Conservation (phyloP, 83 land plant species). For the Isoetes engelmannii region DNA sequence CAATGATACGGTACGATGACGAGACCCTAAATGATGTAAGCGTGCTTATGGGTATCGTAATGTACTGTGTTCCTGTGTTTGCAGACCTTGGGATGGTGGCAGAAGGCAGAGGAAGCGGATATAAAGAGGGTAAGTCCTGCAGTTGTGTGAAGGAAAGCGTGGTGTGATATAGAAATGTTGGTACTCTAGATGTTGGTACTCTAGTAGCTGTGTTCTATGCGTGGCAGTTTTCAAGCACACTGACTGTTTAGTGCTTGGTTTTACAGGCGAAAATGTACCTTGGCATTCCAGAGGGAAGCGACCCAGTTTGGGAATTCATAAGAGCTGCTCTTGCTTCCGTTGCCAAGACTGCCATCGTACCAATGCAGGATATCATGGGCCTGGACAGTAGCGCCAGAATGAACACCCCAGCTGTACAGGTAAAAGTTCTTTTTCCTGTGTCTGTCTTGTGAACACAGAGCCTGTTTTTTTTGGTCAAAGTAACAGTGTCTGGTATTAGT, state of each 20-base stretch:
- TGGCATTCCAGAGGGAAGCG: conserved; percentile 34
- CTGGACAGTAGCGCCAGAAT: conserved; percentile 80
- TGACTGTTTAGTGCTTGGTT: background rate
- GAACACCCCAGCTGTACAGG: conserved; percentile 94
- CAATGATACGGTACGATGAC: conserved; percentile 75
- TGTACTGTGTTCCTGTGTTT: conserved; percentile 7
- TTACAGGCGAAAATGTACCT: conserved; percentile 56
- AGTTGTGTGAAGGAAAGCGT: background rate
- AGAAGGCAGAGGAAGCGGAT: conserved; percentile 41
- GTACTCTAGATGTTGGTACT: background rate
- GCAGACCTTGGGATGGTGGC: conserved; percentile 89
- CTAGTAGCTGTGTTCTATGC: background rate
- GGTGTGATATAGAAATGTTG: background rate
- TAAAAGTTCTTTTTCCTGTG: conserved; percentile 16
- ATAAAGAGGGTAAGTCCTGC: conserved; percentile 43
- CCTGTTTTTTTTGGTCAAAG: conserved; percentile 35
- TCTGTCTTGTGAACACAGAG: conserved; percentile 26
- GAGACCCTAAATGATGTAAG: background rate
- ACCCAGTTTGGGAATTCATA: conserved; percentile 68
- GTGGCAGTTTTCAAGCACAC: background rate
- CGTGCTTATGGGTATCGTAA: background rate
- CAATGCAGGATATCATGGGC: conserved; percentile 85
- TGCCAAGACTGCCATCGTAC: conserved; percentile 65
- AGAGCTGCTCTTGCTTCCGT: conserved; percentile 64
- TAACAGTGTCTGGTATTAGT: conserved; percentile 37